Conservation (phyloP, 768 basidiomycete species). For the Kockovaella imperatae region DNA sequence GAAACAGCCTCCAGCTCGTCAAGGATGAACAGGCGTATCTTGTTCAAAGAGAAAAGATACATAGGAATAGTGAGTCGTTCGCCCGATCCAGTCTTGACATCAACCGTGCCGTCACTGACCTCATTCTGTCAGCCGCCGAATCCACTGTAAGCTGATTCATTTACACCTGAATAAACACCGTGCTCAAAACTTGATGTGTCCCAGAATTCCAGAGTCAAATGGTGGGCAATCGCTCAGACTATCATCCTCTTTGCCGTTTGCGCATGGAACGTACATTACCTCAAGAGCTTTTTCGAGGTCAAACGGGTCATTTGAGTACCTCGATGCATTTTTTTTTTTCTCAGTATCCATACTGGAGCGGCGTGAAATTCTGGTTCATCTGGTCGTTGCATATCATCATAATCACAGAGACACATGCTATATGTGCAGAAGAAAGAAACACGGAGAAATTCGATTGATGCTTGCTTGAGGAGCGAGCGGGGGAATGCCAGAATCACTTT, state of each 20-base stretch:
- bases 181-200: neutral
- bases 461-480: no score
- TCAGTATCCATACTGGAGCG: no score
- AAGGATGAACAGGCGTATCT: conserved; percentile 99
- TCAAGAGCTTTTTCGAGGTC: conserved; percentile 91
- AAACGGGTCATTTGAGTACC: no score
- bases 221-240: conserved; percentile 94
- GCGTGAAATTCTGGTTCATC: no score
- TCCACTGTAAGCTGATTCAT: conserved; percentile 34
- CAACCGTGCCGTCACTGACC: neutral
- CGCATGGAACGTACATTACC: conserved; percentile 95
- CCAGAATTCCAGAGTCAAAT: conserved; percentile 83
- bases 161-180: neutral
- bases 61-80: conserved; percentile 84
- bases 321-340: no score
- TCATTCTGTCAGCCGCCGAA: conserved; percentile 46
- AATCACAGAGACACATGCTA: no score
- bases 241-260: conserved; percentile 80
- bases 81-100: neutral
- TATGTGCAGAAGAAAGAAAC: no score
- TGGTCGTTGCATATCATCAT: no score
- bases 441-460: no score
- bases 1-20: conserved; percentile 72
- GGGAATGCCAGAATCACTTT: no score
- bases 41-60: conserved; percentile 81